These are phyloP conservation scores for Pistacia atlantica DNA, from an alignment of 345 rosid genomes.

Conservation along the genomic window DNA sequence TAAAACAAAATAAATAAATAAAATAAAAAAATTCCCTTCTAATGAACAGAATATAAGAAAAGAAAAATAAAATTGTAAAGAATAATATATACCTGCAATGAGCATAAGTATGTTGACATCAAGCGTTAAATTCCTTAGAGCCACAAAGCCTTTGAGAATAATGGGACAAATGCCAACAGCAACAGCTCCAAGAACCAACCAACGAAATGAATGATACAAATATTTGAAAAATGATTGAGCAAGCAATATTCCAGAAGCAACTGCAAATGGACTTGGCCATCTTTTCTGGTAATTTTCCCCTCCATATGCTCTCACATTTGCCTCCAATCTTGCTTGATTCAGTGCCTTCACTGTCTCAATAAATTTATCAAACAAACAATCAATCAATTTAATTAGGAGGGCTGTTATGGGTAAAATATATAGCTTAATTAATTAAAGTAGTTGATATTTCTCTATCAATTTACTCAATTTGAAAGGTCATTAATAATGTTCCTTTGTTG, in stretches of 20 bases:
- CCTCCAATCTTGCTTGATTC: slow-evolving; percentile 82
- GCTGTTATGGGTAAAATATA: no score
- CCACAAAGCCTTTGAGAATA: slow-evolving; percentile 45
- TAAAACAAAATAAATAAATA: no score
- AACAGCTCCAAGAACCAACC: slow-evolving; percentile 78
- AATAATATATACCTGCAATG: slow-evolving; percentile 59
- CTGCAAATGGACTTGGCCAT: slow-evolving; percentile 87
- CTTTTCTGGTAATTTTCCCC: slow-evolving; percentile 49
- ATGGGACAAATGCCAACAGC: slow-evolving; percentile 65
- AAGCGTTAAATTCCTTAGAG: slow-evolving; percentile 49
- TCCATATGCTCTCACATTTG: slow-evolving; percentile 68
- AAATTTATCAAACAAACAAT: background rate
- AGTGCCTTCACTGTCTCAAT: slow-evolving; percentile 65
- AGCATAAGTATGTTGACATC: slow-evolving; percentile 75
- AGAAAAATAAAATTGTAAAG: background rate
- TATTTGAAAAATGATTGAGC: slow-evolving; percentile 58
- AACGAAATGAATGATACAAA: slow-evolving; percentile 54
- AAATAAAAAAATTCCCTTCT: no score
- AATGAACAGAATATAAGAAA: background rate
- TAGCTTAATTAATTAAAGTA: background rate
- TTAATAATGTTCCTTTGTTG: no score
- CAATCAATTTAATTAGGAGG: background rate
- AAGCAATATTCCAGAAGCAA: slow-evolving; percentile 62
- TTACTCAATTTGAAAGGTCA: no score
- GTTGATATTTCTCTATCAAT: background rate